A percentile compares a stretch with the other conserved stretches of the same genome.
Evolutionary conservation across 2,329 filamentous ascomycete species (phyloP).

Genomic region (Curvularia verruculosa): DNA sequence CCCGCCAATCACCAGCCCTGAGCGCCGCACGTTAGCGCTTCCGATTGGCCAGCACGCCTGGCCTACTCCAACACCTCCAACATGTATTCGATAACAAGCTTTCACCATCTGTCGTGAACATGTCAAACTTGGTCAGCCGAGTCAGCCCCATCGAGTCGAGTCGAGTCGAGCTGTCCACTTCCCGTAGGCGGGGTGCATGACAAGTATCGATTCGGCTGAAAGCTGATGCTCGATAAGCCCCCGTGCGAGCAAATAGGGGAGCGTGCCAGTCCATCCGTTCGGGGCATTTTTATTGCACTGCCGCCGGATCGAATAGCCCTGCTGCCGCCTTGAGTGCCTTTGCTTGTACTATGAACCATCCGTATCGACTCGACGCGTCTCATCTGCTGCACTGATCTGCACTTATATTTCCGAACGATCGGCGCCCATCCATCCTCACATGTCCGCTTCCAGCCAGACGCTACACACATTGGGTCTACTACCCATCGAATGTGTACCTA

Average conservation of each 20-base stretch:
- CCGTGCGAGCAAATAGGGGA: neutral
- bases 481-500: no score
- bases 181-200: neutral
- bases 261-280: neutral
- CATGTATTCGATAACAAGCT: neutral
- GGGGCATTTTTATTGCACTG: neutral
- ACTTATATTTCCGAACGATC: constrained; percentile 7
- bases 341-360: neutral
- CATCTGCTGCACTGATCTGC: constrained; percentile 5
- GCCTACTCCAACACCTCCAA: neutral
- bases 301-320: neutral
- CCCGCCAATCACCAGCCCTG: neutral
- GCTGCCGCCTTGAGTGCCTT: neutral
- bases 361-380: neutral
- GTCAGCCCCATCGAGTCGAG: no score
- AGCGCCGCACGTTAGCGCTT: neutral
- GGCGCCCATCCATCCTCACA: neutral
- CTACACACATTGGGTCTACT: no score
- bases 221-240: neutral
- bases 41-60: neutral
- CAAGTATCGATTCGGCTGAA: neutral
- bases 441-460: neutral
- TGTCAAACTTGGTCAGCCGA: neutral
- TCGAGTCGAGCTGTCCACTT: no score
- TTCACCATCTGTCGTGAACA: neutral